Base-by-base conservation (phyloP, 2,329 filamentous ascomycete genomes). In the Talaromyces sp. region DNA sequence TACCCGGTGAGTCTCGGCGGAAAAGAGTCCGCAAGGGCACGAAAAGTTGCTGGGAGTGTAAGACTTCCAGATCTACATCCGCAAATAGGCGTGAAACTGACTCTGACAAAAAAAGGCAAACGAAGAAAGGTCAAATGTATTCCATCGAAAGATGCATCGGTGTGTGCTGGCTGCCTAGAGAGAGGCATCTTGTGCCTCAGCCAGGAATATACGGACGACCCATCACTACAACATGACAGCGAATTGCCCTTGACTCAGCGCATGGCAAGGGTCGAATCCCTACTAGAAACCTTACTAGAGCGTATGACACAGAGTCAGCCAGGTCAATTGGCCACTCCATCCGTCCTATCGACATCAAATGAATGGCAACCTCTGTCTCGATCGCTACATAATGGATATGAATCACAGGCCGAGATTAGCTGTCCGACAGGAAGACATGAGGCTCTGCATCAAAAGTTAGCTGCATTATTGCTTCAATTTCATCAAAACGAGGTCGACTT, bases 1-100 rank as follows among this genome's bases (percentile, higher is more conserved):
- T 43, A 9, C 41, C 41, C 10, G n/a, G 41, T 16, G 41, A 43
- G 41, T 16, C 41, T 43, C 16, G n/a, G 41, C 64, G 86, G 84
- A 0, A 90, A 7, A 43, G 43, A 19, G 16, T 39, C 7, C 56
- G 37, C 19, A 58, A 58, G 14, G 56, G 56, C 13, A 43, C 37
- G 13, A 27, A 11, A 24, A 58, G 56, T 37, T 58, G 56, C 37
- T 31, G 13, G 35, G 56, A 58, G 22, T 58, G 56, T 37, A 58
- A 58, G 37, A 3, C 41, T 10, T 16, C n/a, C 7, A n/a, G 8
- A n/a, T 43, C 41, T 16, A 10, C n/a, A 19, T n/a, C 41, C 16
- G 16, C 41, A 43, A 43, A 2, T 3, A 43, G 10, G 41, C 41
- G n/a, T 43, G 16, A 43, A n/a, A 43, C 14, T 43, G 41, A 43